Evolutionary conservation across 345 rosid genomes (phyloP).

Genomic region (Laguncularia racemosa): DNA sequence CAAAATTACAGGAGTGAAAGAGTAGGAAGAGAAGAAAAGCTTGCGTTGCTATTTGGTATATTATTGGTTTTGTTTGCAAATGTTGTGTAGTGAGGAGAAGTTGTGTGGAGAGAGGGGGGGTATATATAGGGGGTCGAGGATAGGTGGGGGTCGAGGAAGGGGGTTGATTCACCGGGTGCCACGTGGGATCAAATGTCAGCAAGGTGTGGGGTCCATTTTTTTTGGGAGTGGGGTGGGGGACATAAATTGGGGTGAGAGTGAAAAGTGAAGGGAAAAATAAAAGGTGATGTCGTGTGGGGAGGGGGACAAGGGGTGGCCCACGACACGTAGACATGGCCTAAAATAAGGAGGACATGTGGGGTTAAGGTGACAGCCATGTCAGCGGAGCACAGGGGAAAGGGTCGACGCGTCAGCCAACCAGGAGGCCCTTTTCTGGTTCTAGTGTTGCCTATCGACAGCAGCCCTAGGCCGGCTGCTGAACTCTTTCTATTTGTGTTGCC

Average conservation of each 20-base stretch:
- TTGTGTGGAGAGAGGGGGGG: slow-evolving; percentile 16
- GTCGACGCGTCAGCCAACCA: slow-evolving; percentile 25
- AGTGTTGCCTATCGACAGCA: slow-evolving; percentile 32
- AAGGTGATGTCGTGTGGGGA: slow-evolving; percentile 20
- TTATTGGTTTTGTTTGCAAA: background rate
- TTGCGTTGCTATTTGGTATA: too few relatives aligned
- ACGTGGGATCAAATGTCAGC: slow-evolving; percentile 20
- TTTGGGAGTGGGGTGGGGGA: background rate
- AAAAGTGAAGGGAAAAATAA: slow-evolving; percentile 16
- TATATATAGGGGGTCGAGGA: slow-evolving; percentile 36
- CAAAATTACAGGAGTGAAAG: background rate
- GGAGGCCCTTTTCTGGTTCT: slow-evolving; percentile 29
- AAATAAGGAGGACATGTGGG: slow-evolving; percentile 50
- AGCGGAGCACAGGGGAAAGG: slow-evolving; percentile 13
- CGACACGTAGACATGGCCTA: slow-evolving; percentile 41
- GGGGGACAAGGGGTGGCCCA: slow-evolving; percentile 41
- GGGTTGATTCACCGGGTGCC: slow-evolving; percentile 9
- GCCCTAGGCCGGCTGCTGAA: slow-evolving; percentile 32
- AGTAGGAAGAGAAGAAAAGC: slow-evolving; percentile 1
- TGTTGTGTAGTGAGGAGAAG: slow-evolving; percentile 5
- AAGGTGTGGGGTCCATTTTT: background rate
- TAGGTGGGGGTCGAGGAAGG: background rate
- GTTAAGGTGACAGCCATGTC: slow-evolving; percentile 60
- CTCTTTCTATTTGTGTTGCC: slow-evolving; percentile 6
- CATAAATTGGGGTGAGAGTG: slow-evolving; percentile 5